Evolutionary conservation across 192 early-diverging fungal species (phyloP), one percentile per base, ranked within the genome.

Genomic region (Coemansia sp.): DNA sequence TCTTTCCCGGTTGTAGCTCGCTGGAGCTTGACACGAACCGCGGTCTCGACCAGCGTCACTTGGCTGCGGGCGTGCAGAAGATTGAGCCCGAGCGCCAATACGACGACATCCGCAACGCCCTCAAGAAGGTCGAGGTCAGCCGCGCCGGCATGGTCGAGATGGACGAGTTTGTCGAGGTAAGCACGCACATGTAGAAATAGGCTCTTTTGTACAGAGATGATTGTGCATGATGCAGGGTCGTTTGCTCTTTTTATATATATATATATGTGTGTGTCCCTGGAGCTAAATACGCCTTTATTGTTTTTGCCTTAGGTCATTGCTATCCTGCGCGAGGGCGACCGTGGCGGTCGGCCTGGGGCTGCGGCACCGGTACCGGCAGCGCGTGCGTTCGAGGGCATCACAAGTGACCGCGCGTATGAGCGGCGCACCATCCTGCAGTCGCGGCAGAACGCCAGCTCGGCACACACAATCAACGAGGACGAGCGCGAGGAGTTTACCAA

Each of bases 401-500:
- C 70, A 40, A 79, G 72, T 50, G 58, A 76, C 52, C 42, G 66
- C 26, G 72, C 66, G 13, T 76, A 76, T 58, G 58, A 83, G 50
- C 82, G 88, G 72, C 85, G 90, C 50, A 93, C 92, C 44, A 93
- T 96, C 64, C 86, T 86, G 22, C 82, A 95, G 49, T 86, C 88
- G 50, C 91, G 93, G 41, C 77, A 86, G 37, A 83, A 84, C 55
- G 77, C 83, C 42, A 95, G 90, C 69, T 92, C 91, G 17, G 92
- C 91, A 4, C 96, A 99, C 68, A 94, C 94, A 2, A 94, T 99
- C 70, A 97, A 99, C 66, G 94, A 95, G 58, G 96, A 99, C 64
- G 96, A 99, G 78, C 88, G 93, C 62, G 93, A 93, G 56, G 89
- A 90, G 73, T 99, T 99, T 60, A 88, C 88, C 18, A 79, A 85